phyloP scores from a whole-genome alignment of 441 rosid genomes.

The Brassica balearica region DNA sequence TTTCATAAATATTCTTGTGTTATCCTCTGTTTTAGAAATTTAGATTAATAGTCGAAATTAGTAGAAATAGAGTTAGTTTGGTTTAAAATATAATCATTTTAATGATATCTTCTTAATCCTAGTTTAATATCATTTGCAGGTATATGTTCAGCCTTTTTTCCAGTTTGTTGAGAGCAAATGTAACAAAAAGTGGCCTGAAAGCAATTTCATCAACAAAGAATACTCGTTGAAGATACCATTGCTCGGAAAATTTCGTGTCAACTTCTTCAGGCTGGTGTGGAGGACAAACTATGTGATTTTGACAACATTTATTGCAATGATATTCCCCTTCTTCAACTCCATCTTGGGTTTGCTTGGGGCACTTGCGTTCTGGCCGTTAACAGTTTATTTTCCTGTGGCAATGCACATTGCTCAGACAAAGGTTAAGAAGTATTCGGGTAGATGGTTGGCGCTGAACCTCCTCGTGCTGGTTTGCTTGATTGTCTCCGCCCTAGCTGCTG shows the following conservation, averaged over 20 bases:
- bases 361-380: constrained; percentile 62
- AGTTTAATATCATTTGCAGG: constrained; percentile 39
- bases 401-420: constrained; percentile 56
- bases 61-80: not conserved
- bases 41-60: not conserved
- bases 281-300: constrained; percentile 58
- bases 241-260: constrained; percentile 49
- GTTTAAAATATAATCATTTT: not conserved
- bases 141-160: constrained; percentile 61
- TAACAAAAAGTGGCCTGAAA: constrained; percentile 52
- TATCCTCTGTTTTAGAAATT: not conserved
- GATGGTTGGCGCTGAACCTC: constrained; percentile 53
- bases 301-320: constrained; percentile 58
- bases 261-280: constrained; percentile 63
- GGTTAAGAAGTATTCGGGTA: constrained; percentile 45
- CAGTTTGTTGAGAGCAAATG: constrained; percentile 56
- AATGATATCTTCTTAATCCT: not conserved
- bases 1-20: too few relatives aligned
- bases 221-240: constrained; percentile 42
- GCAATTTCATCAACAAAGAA: constrained; percentile 53
- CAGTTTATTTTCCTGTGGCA: constrained; percentile 62
- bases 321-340: constrained; percentile 71
- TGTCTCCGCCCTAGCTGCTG: constrained; percentile 47
- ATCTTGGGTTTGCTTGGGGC: constrained; percentile 68
- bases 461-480: constrained; percentile 51